These are phyloP conservation scores for Solanum habrochaites DNA, from an alignment of 257 asterid genomes.

Conservation along the genomic window DNA sequence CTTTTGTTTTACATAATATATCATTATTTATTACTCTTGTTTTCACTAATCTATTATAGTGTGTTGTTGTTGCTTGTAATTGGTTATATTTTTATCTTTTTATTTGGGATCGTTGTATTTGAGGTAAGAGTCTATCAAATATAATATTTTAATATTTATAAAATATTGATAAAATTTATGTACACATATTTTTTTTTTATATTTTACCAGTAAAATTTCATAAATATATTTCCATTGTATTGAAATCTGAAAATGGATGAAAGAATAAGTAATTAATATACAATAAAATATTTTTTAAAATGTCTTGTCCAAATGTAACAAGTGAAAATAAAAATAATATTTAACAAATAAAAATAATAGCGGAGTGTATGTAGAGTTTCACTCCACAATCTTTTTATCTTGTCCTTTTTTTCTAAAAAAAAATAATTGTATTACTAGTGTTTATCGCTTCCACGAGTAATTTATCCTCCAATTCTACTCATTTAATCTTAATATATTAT, in stretches of 20 bases:
- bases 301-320: too few species aligned
- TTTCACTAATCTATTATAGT: too few species aligned
- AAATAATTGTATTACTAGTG: background rate
- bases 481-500: background rate
- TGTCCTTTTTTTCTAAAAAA: background rate
- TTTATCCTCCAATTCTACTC: background rate
- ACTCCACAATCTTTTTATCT: background rate
- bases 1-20: too few species aligned
- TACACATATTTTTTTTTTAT: fast-evolving
- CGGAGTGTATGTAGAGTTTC: background rate
- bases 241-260: fast-evolving
- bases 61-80: background rate
- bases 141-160: too few species aligned
- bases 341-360: too few species aligned
- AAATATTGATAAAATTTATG: too few species aligned
- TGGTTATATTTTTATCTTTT: background rate
- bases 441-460: background rate
- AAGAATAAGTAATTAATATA: too few species aligned
- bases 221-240: too few species aligned
- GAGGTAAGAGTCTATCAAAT: background rate
- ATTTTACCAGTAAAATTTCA: background rate
- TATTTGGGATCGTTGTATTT: too few species aligned
- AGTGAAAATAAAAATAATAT: too few species aligned
- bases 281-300: too few species aligned
- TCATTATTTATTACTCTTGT: background rate